Conservation (phyloP, 192 early-diverging fungal species). For the Backusella macrospora region DNA sequence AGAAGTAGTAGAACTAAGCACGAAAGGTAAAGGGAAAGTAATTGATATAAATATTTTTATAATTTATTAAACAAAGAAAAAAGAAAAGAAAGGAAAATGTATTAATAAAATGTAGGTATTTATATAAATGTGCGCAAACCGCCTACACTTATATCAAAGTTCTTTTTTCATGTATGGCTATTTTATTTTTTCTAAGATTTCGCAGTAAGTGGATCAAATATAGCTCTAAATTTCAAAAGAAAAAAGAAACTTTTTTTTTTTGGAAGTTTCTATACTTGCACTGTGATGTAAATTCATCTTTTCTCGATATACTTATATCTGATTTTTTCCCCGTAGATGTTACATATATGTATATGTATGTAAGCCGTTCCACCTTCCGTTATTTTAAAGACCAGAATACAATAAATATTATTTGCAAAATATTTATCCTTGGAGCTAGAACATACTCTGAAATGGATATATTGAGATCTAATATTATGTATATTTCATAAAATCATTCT, state of each 20-base stretch:
- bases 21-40: neutral
- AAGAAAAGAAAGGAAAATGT: neutral
- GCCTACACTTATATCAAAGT: neutral
- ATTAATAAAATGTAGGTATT: neutral
- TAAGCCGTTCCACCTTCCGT: neutral
- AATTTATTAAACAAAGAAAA: neutral
- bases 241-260: too few species aligned
- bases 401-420: neutral
- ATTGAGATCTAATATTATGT: neutral
- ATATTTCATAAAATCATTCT: neutral
- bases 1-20: neutral
- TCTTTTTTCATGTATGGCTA: slow-evolving; percentile 1
- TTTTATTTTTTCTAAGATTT: neutral
- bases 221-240: neutral
- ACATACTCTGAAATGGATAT: neutral
- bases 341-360: neutral
- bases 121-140: neutral
- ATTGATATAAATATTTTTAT: neutral
- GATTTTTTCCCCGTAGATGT: neutral
- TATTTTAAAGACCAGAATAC: neutral
- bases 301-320: neutral
- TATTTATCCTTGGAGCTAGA: neutral
- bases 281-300: neutral
- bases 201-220: slow-evolving; percentile 3
- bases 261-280: neutral